phyloP scores from a whole-genome alignment of 352 stramenopile genomes.

The Blastocystis sp. region DNA sequence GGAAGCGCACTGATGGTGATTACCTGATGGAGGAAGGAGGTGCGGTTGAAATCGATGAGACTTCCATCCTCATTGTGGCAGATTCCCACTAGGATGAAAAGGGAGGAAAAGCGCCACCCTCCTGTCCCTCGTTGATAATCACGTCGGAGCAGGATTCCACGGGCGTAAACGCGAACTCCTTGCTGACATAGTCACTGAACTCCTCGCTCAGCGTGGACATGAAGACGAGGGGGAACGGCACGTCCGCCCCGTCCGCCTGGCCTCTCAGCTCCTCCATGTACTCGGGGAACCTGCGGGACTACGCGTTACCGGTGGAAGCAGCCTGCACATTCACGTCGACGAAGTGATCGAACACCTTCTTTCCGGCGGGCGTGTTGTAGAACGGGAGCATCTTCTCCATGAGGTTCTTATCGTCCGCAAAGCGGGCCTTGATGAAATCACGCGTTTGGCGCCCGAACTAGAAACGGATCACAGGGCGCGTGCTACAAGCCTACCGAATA shows the following conservation, averaged over 20 bases:
- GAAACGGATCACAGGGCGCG: not conserved
- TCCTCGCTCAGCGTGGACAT: constrained; percentile 68
- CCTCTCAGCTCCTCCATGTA: constrained; percentile 66
- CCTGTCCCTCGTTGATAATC: constrained; percentile 58
- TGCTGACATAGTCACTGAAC: constrained; percentile 65
- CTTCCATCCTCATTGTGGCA: constrained; percentile 57
- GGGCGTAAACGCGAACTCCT: constrained; percentile 9
- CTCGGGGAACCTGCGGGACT: constrained; percentile 55
- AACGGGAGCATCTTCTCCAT: constrained; percentile 68
- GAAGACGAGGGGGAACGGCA: constrained; percentile 57
- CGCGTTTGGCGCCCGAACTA: constrained; percentile 43
- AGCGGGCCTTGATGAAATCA: constrained; percentile 9
- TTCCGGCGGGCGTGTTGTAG: constrained; percentile 38
- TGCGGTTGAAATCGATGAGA: constrained; percentile 64
- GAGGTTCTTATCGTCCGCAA: constrained; percentile 45
- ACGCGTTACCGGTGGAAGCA: not conserved
- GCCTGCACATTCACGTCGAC: constrained; percentile 33
- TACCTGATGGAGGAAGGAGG: constrained; percentile 19
- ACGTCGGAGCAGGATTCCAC: constrained; percentile 58
- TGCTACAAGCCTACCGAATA: constrained; percentile 1
- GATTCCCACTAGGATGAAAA: constrained; percentile 49
- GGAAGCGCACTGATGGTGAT: not conserved
- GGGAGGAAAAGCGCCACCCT: not conserved
- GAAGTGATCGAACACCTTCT: constrained; percentile 65
- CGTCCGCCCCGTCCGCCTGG: constrained; percentile 20